Evolutionary conservation across 148 eudicot species (phyloP), one percentile per base, ranked within the genome.

Genomic region (Silene conica): DNA sequence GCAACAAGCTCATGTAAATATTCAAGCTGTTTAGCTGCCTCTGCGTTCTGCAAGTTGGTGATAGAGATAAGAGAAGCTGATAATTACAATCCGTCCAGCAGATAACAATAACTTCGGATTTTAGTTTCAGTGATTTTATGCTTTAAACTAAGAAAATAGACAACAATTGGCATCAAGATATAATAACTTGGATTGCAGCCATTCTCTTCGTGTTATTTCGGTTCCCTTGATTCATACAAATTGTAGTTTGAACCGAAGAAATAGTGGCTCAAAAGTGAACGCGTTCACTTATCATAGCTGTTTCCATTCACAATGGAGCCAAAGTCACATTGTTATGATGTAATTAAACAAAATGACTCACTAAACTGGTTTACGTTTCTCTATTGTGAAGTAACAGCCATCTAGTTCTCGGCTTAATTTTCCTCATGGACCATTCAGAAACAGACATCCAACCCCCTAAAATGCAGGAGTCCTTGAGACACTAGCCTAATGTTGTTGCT

Each of bases 21-120:
- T 73, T 92, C 91, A 76, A 92, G 82, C 82, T 92, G 97, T 74
- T 87, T 89, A 80, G 84, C 90, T n/a, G 86, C 83, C 78, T 95
- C 97, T 57, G 83, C 31, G 71, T 89, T 92, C 99, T 95, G 91
- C 56, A 70, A 48, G 48, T 55, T 23, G 19, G 63, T 48, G 56
- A 63, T 71, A 68, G 26, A 77, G 38, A 59, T 74, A 18, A 74
- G 52, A 45, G 50, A 7, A 73, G 63, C 14, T 21, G 70, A 57
- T 38, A 21, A 14, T 21, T 45, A 21, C 64, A 66, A 34, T 59
- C 16, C 54, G 55, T 22, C 22, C 16, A 15, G 52, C 31, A 21
- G 6, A 59, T 5, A 28, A 26, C 63, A 48, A n/a, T 3, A 61
- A 61, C 13, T 23, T 38, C 45, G 4, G 52, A 6, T 50, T 68